phyloP scores from a whole-genome alignment of 148 eudicot species.

The Selenicereus undatus region DNA sequence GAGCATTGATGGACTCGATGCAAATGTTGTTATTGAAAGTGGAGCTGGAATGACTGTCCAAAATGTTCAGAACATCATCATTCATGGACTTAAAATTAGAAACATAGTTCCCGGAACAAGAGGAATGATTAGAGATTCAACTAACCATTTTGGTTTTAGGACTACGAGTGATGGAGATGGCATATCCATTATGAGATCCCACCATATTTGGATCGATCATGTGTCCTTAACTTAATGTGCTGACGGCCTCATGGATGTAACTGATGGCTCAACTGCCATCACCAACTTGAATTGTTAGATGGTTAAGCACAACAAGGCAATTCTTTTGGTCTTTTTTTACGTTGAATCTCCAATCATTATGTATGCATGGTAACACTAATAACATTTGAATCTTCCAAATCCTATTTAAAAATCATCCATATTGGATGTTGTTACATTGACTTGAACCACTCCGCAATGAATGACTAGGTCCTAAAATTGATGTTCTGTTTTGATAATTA shows the following conservation, averaged over 20 bases:
- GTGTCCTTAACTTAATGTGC: constrained; percentile 38
- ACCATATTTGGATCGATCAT: constrained; percentile 66
- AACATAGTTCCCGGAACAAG: constrained; percentile 44
- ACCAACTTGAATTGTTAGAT: constrained; percentile 67
- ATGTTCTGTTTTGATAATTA: no score
- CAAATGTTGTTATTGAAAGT: constrained; percentile 45
- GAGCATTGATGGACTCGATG: constrained; percentile 61
- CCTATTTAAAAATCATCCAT: no score
- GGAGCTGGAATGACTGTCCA: constrained; percentile 63
- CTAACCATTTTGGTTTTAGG: constrained; percentile 43
- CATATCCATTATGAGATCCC: constrained; percentile 47
- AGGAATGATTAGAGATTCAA: constrained; percentile 50
- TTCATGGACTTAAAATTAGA: constrained; percentile 54
- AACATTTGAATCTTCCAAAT: no score
- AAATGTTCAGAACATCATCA: constrained; percentile 47
- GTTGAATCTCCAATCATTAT: no score
- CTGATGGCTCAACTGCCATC: constrained; percentile 62
- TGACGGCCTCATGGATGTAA: constrained; percentile 60
- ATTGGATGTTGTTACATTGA: no score
- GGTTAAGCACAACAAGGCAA: constrained; percentile 56
- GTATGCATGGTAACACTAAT: no score
- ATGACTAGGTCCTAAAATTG: no score
- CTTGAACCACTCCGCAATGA: no score
- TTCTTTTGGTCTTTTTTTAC: no score
- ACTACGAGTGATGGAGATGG: constrained; percentile 65